These are phyloP conservation scores for Lyophyllum atratum DNA, from an alignment of 768 basidiomycete species.

Conservation along the genomic window DNA sequence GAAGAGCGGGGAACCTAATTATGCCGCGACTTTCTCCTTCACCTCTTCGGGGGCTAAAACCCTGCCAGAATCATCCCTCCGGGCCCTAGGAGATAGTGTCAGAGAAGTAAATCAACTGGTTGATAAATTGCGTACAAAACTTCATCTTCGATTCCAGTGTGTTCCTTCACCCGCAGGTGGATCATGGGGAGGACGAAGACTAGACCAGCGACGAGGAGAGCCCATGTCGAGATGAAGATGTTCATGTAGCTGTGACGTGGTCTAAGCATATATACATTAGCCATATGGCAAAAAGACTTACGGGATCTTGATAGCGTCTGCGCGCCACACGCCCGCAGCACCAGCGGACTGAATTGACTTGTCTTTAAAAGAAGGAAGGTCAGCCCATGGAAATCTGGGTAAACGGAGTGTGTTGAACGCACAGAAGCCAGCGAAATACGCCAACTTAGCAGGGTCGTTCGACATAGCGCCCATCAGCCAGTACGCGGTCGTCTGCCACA, in stretches of 20 bases:
- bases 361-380: slow-evolving; percentile 35
- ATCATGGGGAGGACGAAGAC: slow-evolving; percentile 75
- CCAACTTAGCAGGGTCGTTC: slow-evolving; percentile 78
- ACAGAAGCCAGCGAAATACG: slow-evolving; percentile 84
- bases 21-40: not conserved
- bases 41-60: not conserved
- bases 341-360: slow-evolving; percentile 80
- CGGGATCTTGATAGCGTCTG: slow-evolving; percentile 64
- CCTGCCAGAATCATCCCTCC: slow-evolving; percentile 39
- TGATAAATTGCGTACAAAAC: slow-evolving; percentile 39
- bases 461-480: slow-evolving; percentile 90
- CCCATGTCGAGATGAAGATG: slow-evolving; percentile 75
- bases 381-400: not conserved
- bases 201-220: slow-evolving; percentile 62
- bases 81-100: slow-evolving; percentile 25
- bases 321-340: slow-evolving; percentile 73
- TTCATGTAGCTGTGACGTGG: slow-evolving; percentile 54
- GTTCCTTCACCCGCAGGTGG: slow-evolving; percentile 64
- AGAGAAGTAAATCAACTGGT: not conserved
- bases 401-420: slow-evolving; percentile 25
- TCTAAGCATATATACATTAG: not conserved
- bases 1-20: not conserved
- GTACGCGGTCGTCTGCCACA: slow-evolving; percentile 85
- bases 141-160: slow-evolving; percentile 53
- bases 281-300: slow-evolving; percentile 34